Conservation (phyloP, 2,329 filamentous ascomycete genomes). For the Fusarium burgessii region DNA sequence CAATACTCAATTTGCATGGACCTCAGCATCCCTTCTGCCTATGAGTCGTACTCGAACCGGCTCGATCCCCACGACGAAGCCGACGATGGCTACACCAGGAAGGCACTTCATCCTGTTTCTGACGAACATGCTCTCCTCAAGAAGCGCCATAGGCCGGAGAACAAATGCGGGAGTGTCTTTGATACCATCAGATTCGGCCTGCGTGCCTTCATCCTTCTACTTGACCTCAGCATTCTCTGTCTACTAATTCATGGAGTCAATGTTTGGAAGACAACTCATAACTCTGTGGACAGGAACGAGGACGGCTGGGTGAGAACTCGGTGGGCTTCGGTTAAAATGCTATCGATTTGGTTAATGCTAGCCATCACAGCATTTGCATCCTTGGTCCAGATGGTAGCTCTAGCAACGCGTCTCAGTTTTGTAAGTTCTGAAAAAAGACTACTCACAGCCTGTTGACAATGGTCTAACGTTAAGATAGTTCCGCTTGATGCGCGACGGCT, state of each 20-base stretch:
- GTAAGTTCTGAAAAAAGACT: background rate
- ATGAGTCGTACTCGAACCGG: slow-evolving; percentile 18
- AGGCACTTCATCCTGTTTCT: background rate
- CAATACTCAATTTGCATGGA: background rate
- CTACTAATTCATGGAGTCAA: background rate
- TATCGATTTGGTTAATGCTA: slow-evolving; percentile 18
- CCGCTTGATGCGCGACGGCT: background rate
- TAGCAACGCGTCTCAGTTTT: background rate
- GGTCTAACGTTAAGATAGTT: background rate
- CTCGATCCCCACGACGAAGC: slow-evolving; percentile 18
- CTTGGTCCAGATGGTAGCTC: background rate
- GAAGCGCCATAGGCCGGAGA: background rate
- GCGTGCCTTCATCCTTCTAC: background rate
- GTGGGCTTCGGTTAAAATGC: slow-evolving; percentile 10
- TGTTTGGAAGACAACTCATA: slow-evolving; percentile 15
- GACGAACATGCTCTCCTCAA: slow-evolving; percentile 4
- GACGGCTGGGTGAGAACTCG: slow-evolving; percentile 15
- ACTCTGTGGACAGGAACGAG: slow-evolving; percentile 16
- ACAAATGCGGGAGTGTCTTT: background rate
- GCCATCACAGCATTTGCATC: slow-evolving; percentile 1
- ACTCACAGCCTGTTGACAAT: rapidly evolving
- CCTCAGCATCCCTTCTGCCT: slow-evolving; percentile 3
- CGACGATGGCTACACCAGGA: background rate
- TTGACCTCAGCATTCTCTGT: slow-evolving; percentile 11
- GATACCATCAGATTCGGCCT: background rate